Conservation (phyloP, 352 stramenopile genomes). For the Phytophthora hibernalis region DNA sequence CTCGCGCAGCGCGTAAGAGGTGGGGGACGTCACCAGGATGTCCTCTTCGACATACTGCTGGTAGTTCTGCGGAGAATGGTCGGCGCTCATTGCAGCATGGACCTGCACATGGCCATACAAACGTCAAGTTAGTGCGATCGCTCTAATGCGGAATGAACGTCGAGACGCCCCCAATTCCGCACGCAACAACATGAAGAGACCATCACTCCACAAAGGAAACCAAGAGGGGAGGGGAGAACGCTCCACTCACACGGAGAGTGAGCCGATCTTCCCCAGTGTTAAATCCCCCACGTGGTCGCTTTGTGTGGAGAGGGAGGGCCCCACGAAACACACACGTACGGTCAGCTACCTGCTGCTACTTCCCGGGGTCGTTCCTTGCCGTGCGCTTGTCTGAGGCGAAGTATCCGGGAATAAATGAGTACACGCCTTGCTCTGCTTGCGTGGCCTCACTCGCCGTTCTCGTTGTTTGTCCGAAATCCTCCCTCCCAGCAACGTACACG, state of each 20-base stretch:
- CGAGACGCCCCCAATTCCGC: background rate
- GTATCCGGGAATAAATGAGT: constrained; percentile 39
- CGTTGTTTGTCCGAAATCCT: constrained; percentile 49
- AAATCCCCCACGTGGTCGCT: constrained; percentile 10
- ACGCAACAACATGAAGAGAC: constrained; percentile 20
- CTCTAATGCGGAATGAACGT: constrained; percentile 21
- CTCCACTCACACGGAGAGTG: background rate
- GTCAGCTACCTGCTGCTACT: constrained; percentile 33
- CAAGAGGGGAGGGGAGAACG: background rate
- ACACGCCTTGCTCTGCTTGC: constrained; percentile 36
- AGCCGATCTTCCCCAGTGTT: constrained; percentile 8
- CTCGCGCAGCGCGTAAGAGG: constrained; percentile 78
- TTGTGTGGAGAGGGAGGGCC: background rate
- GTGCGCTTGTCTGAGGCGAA: constrained; percentile 16
- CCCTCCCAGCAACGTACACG: constrained; percentile 16
- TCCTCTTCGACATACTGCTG: constrained; percentile 58
- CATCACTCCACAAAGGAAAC: constrained; percentile 30
- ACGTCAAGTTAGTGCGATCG: constrained; percentile 19
- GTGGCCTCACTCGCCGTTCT: constrained; percentile 37
- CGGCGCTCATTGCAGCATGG: constrained; percentile 56
- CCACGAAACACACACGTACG: background rate
- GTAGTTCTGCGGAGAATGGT: constrained; percentile 39
- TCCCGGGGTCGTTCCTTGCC: constrained; percentile 22
- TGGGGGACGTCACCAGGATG: constrained; percentile 85
- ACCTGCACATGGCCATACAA: constrained; percentile 40